Percentiles rank a stretch among this genome's conserved stretches.
Evolutionary conservation across 2,329 filamentous ascomycete species (phyloP).

Genomic region (Plenodomus biglobosus): DNA sequence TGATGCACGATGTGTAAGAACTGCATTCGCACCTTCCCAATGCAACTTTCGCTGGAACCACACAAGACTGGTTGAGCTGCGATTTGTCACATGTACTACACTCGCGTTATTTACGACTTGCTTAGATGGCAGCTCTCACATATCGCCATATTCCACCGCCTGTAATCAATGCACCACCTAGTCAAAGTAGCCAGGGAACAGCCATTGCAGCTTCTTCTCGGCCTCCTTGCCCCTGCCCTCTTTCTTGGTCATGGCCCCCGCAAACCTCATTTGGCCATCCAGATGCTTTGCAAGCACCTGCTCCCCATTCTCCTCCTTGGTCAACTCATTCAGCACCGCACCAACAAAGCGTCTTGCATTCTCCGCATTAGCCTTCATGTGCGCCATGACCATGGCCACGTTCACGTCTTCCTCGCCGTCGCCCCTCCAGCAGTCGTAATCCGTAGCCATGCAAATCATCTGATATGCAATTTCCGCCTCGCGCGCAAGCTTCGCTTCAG

Average conservation of each 20-base stretch:
- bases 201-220: constrained; percentile 76
- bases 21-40: not conserved
- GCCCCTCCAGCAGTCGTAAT: constrained; percentile 98
- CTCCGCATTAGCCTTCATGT: constrained; percentile 89
- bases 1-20: not conserved
- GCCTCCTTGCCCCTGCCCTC: constrained; percentile 73
- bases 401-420: constrained; percentile 75
- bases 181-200: constrained; percentile 80
- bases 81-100: not conserved
- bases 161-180: constrained; percentile 16
- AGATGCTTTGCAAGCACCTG: constrained; percentile 80
- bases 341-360: constrained; percentile 86
- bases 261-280: constrained; percentile 73
- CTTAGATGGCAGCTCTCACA: not conserved
- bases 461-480: constrained; percentile 97
- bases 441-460: constrained; percentile 99
- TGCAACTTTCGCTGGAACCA: not conserved
- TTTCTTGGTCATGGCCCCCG: constrained; percentile 79
- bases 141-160: not conserved
- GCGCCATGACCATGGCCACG: constrained; percentile 94
- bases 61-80: not conserved
- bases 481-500: constrained; percentile 92
- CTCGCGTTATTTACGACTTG: not conserved
- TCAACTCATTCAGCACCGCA: constrained; percentile 83
- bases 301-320: constrained; percentile 72